Percentiles rank a stretch among this genome's conserved stretches.
Evolutionary conservation across 257 asterid genomes (phyloP).

Genomic region (Forsythia suspensa): DNA sequence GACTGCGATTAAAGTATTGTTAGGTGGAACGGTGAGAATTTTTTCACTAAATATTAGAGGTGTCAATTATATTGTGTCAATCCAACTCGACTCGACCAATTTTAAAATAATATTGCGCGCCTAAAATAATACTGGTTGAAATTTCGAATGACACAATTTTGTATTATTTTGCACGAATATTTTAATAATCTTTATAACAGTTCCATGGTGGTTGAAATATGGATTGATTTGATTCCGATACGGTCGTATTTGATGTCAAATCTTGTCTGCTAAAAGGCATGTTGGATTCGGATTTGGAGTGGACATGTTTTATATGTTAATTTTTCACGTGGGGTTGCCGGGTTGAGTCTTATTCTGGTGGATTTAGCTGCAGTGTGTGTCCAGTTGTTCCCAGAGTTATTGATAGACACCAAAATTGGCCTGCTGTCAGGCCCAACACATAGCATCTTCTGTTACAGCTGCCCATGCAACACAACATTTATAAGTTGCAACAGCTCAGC

Average conservation of each 20-base stretch:
- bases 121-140: too few relatives aligned
- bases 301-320: conserved; percentile 39
- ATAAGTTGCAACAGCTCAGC: background rate
- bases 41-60: too few relatives aligned
- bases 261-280: conserved; percentile 73
- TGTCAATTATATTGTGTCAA: background rate
- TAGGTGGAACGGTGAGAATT: too few relatives aligned
- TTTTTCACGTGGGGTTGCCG: background rate
- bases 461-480: conserved; percentile 15
- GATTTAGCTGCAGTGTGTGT: background rate
- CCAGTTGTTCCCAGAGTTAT: background rate
- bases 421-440: conserved; percentile 14
- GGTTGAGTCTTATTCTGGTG: too few relatives aligned
- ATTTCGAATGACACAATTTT: too few relatives aligned
- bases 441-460: conserved; percentile 28
- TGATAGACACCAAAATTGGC: background rate
- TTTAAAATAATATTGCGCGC: too few relatives aligned
- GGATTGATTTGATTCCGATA: conserved; percentile 75
- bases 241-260: conserved; percentile 49
- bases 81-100: background rate
- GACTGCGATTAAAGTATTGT: conserved; percentile 1
- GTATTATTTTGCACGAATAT: background rate
- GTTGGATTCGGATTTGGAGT: conserved; percentile 63
- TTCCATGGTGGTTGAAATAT: conserved; percentile 42
- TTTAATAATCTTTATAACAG: background rate